These are phyloP conservation scores for Pseudisothecium myosuroides DNA, from an alignment of 225 moss, liverwort and hornwort genomes.

Conservation along the genomic window DNA sequence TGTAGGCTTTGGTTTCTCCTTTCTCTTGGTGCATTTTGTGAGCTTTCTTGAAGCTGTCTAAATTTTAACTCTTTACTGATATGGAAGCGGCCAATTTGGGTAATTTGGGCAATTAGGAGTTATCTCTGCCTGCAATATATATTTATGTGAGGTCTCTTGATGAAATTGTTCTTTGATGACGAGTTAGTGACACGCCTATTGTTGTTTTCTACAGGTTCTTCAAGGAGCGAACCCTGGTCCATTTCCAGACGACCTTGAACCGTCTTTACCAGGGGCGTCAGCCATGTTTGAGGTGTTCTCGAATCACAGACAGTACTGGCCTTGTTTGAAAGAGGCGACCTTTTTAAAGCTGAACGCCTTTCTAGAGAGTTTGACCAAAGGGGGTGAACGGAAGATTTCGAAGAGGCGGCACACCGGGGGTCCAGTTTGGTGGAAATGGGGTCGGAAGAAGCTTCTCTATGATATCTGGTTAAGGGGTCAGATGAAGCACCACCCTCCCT, in stretches of 20 bases:
- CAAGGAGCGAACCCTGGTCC: constrained; percentile 60
- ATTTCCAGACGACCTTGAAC: constrained; percentile 44
- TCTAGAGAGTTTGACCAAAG: constrained; percentile 19
- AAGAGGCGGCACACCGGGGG: constrained; percentile 43
- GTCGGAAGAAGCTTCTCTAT: constrained; percentile 40
- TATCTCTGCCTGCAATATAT: background rate
- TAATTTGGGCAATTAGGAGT: background rate
- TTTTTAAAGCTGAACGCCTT: constrained; percentile 34
- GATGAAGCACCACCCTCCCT: constrained; percentile 35
- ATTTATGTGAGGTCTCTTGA: background rate
- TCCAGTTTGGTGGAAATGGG: constrained; percentile 67
- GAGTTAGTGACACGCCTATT: background rate
- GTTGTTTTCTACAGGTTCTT: constrained; percentile 46
- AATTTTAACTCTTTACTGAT: background rate
- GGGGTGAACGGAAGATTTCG: constrained; percentile 24
- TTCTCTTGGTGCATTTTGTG: background rate
- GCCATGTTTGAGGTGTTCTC: constrained; percentile 71
- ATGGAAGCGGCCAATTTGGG: background rate
- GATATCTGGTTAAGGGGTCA: constrained; percentile 39
- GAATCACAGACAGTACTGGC: constrained; percentile 61
- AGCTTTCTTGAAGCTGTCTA: background rate
- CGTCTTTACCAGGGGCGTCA: constrained; percentile 56
- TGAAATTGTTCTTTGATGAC: background rate
- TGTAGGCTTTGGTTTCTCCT: background rate
- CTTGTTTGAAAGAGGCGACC: constrained; percentile 53